Conservation (phyloP, 139 green algal species). For the Coelastrella sp. region DNA sequence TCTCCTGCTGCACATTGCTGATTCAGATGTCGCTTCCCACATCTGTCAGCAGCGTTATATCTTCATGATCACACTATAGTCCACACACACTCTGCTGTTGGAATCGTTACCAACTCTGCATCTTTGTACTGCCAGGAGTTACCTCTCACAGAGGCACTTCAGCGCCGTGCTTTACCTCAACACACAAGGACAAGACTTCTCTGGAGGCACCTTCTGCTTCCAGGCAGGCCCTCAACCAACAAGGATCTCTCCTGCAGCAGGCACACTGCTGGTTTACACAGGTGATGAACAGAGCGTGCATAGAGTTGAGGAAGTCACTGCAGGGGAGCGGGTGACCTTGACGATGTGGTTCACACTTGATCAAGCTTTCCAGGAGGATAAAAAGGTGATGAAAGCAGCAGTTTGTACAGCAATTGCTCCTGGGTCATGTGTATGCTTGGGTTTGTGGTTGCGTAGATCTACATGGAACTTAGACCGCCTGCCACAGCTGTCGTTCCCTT, state of each 20-base stretch:
- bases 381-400: too few relatives aligned
- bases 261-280: background rate
- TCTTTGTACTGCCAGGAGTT: constrained; percentile 29
- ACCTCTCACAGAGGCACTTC: constrained; percentile 47
- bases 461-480: background rate
- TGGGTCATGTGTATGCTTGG: too few relatives aligned
- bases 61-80: too few relatives aligned
- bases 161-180: constrained; percentile 58
- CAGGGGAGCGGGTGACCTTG: constrained; percentile 48
- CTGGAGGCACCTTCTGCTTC: constrained; percentile 53
- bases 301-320: constrained; percentile 46
- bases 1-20: too few relatives aligned
- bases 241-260: background rate
- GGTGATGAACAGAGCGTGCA: constrained; percentile 52
- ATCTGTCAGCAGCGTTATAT: too few relatives aligned
- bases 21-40: too few relatives aligned
- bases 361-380: constrained; percentile 37
- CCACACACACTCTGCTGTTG: background rate
- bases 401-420: background rate
- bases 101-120: background rate
- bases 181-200: constrained; percentile 45
- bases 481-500: too few relatives aligned
- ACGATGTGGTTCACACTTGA: constrained; percentile 57
- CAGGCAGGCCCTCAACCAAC: background rate
- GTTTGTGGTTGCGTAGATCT: background rate